A percentile compares a stretch with the other conserved stretches of the same genome.
Conservation (phyloP, 1,284 basidiomycete species). For the Trichosporon sp. region DNA sequence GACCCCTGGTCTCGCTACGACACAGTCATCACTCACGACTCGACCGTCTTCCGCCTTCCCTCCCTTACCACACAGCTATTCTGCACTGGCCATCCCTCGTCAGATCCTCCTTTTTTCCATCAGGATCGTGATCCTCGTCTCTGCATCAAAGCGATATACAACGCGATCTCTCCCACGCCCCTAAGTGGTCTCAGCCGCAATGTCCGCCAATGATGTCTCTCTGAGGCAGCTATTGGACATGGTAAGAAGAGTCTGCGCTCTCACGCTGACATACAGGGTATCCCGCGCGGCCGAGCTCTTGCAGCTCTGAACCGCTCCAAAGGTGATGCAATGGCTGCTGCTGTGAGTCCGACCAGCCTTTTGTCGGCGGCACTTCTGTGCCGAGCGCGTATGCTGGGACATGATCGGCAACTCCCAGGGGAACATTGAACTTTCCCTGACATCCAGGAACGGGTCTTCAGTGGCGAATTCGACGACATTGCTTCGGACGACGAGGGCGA, state of each 20-base stretch:
- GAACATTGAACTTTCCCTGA: background rate
- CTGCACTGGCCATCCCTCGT: no score
- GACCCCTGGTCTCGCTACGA: no score
- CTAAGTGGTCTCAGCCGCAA: background rate
- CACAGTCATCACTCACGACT: no score
- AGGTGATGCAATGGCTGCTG: constrained; percentile 78
- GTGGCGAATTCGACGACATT: constrained; percentile 70
- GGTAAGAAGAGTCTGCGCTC: constrained; percentile 2
- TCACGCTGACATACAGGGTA: constrained; percentile 55
- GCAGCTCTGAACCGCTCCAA: constrained; percentile 69
- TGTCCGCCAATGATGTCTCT: constrained; percentile 11
- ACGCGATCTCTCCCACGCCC: background rate
- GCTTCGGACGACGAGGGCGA: constrained; percentile 50
- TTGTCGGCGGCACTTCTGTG: no score
- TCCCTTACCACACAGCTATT: no score
- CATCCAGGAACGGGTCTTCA: constrained; percentile 47
- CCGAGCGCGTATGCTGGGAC: background rate
- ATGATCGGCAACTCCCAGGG: background rate
- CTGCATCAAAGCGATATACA: background rate
- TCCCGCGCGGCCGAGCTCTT: constrained; percentile 65
- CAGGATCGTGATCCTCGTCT: background rate
- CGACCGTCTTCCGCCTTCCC: no score
- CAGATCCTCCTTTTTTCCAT: no score
- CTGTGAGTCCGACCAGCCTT: constrained; percentile 55
- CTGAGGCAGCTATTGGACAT: constrained; percentile 36